Percentiles rank a stretch among this genome's conserved stretches.
Conservation (phyloP, 1,284 basidiomycete genomes). For the Cerrena zonata region DNA sequence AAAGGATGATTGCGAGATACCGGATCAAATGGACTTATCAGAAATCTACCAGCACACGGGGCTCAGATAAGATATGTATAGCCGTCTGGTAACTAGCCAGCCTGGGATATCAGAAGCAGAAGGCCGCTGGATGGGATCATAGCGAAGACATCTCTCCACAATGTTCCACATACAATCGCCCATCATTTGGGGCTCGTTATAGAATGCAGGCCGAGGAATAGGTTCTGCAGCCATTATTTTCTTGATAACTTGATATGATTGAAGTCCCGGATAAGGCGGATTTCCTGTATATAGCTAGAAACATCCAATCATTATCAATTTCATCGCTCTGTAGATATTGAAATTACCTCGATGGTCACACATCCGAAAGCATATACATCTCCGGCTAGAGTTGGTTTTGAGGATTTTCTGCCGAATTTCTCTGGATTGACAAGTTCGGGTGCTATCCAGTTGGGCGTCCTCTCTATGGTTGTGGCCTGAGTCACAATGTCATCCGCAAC, state of each 20-base stretch:
- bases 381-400: conserved; percentile 1
- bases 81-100: too few species aligned
- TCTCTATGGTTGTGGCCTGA: not conserved
- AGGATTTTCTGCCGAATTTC: not conserved
- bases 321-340: not conserved
- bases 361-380: conserved; percentile 6
- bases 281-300: conserved; percentile 3
- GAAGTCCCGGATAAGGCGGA: not conserved
- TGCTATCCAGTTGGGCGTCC: conserved; percentile 5
- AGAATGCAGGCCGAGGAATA: not conserved
- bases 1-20: too few species aligned
- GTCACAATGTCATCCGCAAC: not conserved
- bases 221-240: not conserved
- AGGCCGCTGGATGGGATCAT: too few species aligned
- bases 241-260: not conserved
- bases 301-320: not conserved
- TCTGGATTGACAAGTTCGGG: conserved; percentile 8
- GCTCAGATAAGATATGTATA: too few species aligned
- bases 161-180: not conserved
- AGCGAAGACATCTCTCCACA: conserved; percentile 6
- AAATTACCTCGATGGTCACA: conserved; percentile 3
- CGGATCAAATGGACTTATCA: too few species aligned
- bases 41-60: too few species aligned
- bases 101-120: too few species aligned
- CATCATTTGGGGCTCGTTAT: not conserved